These are phyloP conservation scores for Lodderomyces elongisporus DNA, from an alignment of 1,139 yeast species.

Conservation along the genomic window DNA sequence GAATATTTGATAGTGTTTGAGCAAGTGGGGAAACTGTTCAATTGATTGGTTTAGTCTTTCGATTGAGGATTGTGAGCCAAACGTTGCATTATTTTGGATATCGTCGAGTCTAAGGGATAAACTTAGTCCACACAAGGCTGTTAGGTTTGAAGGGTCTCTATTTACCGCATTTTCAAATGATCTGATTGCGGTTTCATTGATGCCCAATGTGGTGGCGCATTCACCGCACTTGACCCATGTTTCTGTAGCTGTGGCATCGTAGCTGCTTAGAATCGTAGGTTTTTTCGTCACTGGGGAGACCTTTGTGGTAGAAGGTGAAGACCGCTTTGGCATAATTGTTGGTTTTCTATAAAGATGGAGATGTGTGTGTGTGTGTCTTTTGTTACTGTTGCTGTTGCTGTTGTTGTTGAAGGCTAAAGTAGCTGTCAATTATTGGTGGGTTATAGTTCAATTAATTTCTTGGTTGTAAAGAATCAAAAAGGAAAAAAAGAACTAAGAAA, in stretches of 20 bases:
- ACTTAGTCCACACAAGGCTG: slow-evolving; percentile 42
- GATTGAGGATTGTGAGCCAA: slow-evolving; percentile 39
- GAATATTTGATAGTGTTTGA: slow-evolving; percentile 34
- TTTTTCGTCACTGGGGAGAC: slow-evolving; percentile 7
- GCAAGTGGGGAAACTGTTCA: slow-evolving; percentile 27
- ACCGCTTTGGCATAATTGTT: slow-evolving; percentile 10
- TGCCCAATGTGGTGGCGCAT: slow-evolving; percentile 44
- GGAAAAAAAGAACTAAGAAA: no score
- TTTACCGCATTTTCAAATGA: slow-evolving; percentile 44
- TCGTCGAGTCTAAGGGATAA: slow-evolving; percentile 36
- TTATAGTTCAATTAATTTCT: no score
- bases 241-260: slow-evolving; percentile 25
- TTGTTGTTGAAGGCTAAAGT: neutral
- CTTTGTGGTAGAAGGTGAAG: slow-evolving; percentile 3
- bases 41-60: slow-evolving; percentile 39
- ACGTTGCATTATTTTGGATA: slow-evolving; percentile 29
- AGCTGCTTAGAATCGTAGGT: slow-evolving; percentile 5
- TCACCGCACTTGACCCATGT: slow-evolving; percentile 51
- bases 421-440: no score
- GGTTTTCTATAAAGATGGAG: neutral
- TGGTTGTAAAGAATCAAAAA: no score
- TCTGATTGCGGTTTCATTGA: slow-evolving; percentile 36
- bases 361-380: no score
- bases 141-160: slow-evolving; percentile 37
- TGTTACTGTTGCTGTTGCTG: no score